Evolutionary conservation across 805 yeast species (phyloP), one percentile per base, ranked within the genome.

Genomic region (Wickerhamomyces pijperi): DNA sequence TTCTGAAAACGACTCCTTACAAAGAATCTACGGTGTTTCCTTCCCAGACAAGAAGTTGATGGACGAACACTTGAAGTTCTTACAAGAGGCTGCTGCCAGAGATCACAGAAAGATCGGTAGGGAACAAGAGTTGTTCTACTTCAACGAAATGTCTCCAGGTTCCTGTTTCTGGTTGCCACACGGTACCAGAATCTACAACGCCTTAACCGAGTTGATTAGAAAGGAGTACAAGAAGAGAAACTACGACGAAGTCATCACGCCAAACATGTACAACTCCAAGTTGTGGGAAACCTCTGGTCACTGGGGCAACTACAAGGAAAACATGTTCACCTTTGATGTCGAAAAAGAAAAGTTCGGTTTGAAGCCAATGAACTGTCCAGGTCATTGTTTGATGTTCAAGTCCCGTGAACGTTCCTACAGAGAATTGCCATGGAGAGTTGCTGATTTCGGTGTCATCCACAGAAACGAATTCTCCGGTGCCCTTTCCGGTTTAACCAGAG

Each of bases 241-340:
- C 32, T 92, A 83, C 63, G 96, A 92, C 47, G 99, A 92, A 69
- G 98, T 92, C 49, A 90, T 92, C 60, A 88, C 98, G 45, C 99
- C 99, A 56, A 92, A 92, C 70, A 92, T 92, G 97, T 92, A 76
- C 76, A 90, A 88, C 69, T 68, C 97, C 45, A 90, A 90, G 65
- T 73, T 92, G 55, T 92, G 99, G 99, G 95, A 90, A 69, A 83
- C 92, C 40, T 88, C 97, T 12, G 98, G 98, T 49, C 98, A 92
- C 65, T 92, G 97, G 98, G 94, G 74, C 35, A 92, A 92, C 68
- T 92, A 92, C 66, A 82, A 86, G 61, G 98, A 92, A 61, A 86
- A 92, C 63, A 92, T 92, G 98, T 92, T 92, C 59, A 70, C 94
- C 11, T 85, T 92, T 54, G 96, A 88, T 40, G 95, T 90, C 48